Evolutionary conservation across 2,329 filamentous ascomycete species (phyloP).

Genomic region (Raffaelea ambrosiae): DNA sequence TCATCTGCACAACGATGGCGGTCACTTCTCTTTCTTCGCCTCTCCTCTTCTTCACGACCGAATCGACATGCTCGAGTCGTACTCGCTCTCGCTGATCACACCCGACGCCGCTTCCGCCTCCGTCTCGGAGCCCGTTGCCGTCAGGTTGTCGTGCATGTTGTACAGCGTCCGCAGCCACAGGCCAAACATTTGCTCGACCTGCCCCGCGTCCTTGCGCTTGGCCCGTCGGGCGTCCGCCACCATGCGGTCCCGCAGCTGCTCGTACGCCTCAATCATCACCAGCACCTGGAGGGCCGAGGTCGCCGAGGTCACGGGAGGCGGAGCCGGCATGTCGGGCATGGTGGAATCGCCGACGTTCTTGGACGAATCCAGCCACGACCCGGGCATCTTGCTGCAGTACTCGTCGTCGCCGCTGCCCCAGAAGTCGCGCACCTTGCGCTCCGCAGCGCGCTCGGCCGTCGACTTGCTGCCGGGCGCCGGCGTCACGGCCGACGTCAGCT

Average conservation of each 20-base stretch:
- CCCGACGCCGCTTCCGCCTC: not conserved
- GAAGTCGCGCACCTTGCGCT: no score
- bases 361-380: not conserved
- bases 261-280: constrained; percentile 52
- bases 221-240: constrained; percentile 17
- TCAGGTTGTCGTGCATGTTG: constrained; percentile 32
- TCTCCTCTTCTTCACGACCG: no score
- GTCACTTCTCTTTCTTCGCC: not conserved
- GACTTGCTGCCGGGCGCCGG: constrained; percentile 1
- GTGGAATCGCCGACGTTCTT: not conserved
- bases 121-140: constrained; percentile 15
- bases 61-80: constrained; percentile 15
- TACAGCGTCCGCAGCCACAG: constrained; percentile 43
- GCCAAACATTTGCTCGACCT: constrained; percentile 36
- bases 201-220: constrained; percentile 18
- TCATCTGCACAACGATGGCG: constrained; percentile 12
- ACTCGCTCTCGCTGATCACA: constrained; percentile 23
- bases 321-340: constrained; percentile 16
- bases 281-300: constrained; percentile 41
- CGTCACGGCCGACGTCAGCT: constrained; percentile 34
- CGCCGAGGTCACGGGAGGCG: constrained; percentile 15
- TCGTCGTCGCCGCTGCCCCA: not conserved
- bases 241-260: constrained; percentile 40
- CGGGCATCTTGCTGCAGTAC: not conserved
- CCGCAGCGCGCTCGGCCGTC: not conserved